These are phyloP conservation scores for Buddleja alternifolia DNA, from an alignment of 257 asterid genomes.

Conservation along the genomic window DNA sequence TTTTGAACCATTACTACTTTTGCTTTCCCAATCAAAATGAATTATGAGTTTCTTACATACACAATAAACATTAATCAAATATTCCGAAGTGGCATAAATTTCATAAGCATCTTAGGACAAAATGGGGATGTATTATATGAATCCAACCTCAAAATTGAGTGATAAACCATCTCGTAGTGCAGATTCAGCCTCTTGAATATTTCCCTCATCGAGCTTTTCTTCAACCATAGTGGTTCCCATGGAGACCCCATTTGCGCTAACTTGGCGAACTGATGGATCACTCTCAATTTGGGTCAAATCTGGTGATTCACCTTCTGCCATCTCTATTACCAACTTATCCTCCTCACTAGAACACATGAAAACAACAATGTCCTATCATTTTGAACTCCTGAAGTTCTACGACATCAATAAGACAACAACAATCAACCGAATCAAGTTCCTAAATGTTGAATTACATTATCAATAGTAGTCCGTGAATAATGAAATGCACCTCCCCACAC, in stretches of 20 bases:
- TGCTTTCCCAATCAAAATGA: slow-evolving; percentile 14
- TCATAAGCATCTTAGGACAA: slow-evolving; percentile 8
- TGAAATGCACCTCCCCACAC: neutral
- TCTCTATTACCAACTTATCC: slow-evolving; percentile 40
- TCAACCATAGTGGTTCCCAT: slow-evolving; percentile 71
- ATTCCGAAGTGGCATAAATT: slow-evolving; percentile 12
- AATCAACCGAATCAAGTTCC: slow-evolving; percentile 6
- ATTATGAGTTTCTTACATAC: neutral
- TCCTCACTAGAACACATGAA: slow-evolving; percentile 42
- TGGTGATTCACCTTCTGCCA: slow-evolving; percentile 74
- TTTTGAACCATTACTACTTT: neutral
- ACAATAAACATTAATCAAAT: neutral
- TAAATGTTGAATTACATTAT: neutral
- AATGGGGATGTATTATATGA: neutral
- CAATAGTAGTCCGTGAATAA: neutral
- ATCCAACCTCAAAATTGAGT: slow-evolving; percentile 86
- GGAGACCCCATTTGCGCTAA: slow-evolving; percentile 80
- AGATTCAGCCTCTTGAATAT: slow-evolving; percentile 96
- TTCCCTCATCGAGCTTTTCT: slow-evolving; percentile 94
- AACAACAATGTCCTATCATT: slow-evolving; percentile 41
- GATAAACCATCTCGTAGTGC: slow-evolving; percentile 91
- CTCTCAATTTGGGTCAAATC: slow-evolving; percentile 43
- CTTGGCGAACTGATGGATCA: slow-evolving; percentile 63
- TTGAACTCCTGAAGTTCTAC: slow-evolving; percentile 31
- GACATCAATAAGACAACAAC: slow-evolving; percentile 8